phyloP scores from a whole-genome alignment of 2,329 filamentous ascomycete species.

The Parastagonospora avenae region DNA sequence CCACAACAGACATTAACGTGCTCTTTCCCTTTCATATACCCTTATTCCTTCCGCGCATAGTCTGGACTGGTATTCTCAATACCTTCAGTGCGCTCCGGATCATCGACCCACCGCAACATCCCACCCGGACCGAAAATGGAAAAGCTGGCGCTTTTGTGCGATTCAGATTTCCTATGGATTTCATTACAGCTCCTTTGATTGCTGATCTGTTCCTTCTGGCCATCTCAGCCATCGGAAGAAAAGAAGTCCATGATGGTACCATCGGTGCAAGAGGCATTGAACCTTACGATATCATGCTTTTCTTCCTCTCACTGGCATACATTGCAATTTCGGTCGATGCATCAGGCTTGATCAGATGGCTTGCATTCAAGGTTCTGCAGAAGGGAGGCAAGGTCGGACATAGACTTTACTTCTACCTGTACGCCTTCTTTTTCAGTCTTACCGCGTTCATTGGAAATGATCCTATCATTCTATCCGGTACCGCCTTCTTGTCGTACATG shows the following conservation, averaged over 20 bases:
- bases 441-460: constrained; percentile 76
- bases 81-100: constrained; percentile 57
- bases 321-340: constrained; percentile 80
- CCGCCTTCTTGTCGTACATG: constrained; percentile 77
- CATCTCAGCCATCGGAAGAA: constrained; percentile 68
- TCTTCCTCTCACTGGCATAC: constrained; percentile 75
- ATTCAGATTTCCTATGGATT: constrained; percentile 68
- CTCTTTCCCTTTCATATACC: constrained; percentile 72
- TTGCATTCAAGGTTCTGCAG: constrained; percentile 73
- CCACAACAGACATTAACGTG: constrained; percentile 66
- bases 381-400: constrained; percentile 71
- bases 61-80: constrained; percentile 55
- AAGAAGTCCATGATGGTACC: constrained; percentile 72
- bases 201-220: constrained; percentile 74
- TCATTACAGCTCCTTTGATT: constrained; percentile 72
- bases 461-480: constrained; percentile 75
- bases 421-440: constrained; percentile 71
- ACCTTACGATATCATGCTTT: constrained; percentile 74
- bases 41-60: constrained; percentile 60
- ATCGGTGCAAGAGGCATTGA: constrained; percentile 68
- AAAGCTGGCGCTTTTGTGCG: constrained; percentile 53
- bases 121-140: constrained; percentile 25
- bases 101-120: constrained; percentile 52
- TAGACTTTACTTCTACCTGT: constrained; percentile 73
- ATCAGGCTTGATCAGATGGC: constrained; percentile 71